Base-by-base conservation (phyloP, 2,329 filamentous ascomycete species). In the Venturia oleaginea region DNA sequence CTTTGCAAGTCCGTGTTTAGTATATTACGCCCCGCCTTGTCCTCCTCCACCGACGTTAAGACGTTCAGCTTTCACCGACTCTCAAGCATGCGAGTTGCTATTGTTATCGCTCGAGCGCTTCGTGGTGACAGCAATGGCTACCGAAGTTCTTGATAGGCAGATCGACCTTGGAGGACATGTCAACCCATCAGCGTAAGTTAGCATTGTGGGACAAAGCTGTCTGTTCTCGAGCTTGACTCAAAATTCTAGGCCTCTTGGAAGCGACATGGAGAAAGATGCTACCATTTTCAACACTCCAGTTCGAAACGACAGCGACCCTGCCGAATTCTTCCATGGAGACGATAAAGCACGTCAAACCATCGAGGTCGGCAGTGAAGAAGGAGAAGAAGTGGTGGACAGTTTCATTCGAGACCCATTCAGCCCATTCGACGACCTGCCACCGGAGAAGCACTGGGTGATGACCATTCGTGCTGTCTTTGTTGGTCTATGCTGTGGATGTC, bases 381-480 rank as follows among this genome's bases (percentile, higher is more conserved):
- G 69, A 3, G 66, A 68, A 34, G 65, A 69, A 37, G n/a, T n/a
- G 48, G 69, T 73, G 62, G 71, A 72, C 37, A 63, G 30, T 59
- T 72, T 71, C 63, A 69, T 71, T 43, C 64, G 70, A 19, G 76
- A 79, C 61, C 76, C 77, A 7, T 79, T 78, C 69, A 70, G 69
- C 15, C 77, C 76, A 1, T 79, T 78, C 69, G 71, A 77, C 66
- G 75, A 77, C 64, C 72, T 78, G 0, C 76, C 76, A 3, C 72
- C 75, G 2, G 77, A 80, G 62, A 77, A 81, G 67, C 70, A 75
- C 15, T 74, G 77, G 67, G 82, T 84, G 61, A 69, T 86, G 57
- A 86, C 83, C 8, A 69, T 82, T 40, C 80, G 84, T 55, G 83
- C 84, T 19, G 73, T 86, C 30, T 65, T 84, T 46, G 74, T 83